These are phyloP conservation scores for Epichloe baconii DNA, from an alignment of 2,329 filamentous ascomycete species.

Conservation along the genomic window DNA sequence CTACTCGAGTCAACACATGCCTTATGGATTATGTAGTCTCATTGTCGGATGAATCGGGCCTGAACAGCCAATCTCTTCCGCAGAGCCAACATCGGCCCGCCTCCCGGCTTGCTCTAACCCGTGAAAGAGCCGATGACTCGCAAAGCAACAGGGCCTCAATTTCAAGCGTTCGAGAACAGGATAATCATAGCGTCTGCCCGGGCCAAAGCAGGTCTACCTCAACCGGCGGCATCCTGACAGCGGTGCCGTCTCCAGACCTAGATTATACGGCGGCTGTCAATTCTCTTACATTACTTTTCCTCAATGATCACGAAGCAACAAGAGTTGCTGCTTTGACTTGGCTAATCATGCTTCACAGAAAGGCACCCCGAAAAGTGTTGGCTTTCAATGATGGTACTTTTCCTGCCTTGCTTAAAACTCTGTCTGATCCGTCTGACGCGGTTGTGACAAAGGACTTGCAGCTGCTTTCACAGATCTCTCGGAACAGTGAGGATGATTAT, in stretches of 20 bases:
- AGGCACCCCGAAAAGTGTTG: conserved; percentile 83
- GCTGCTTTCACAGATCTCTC: conserved; percentile 86
- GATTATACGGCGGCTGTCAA: conserved; percentile 93
- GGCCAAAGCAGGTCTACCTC: conserved; percentile 33
- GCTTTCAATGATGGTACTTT: conserved; percentile 97
- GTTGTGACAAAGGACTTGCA: conserved; percentile 93
- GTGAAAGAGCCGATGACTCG: conserved; percentile 33
- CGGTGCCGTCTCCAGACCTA: conserved; percentile 49
- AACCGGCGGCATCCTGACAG: conserved; percentile 30
- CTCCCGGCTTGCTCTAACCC: conserved; percentile 30
- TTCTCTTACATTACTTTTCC: conserved; percentile 80
- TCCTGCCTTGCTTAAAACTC: conserved; percentile 84
- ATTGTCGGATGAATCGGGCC: conserved; percentile 55
- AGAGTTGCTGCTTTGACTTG: conserved; percentile 86
- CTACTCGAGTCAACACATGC: conserved; percentile 77
- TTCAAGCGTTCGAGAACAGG: conserved; percentile 40
- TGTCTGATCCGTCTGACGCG: conserved; percentile 88
- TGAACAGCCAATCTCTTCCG: conserved; percentile 13
- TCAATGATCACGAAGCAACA: conserved; percentile 95
- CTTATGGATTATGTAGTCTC: conserved; percentile 92
- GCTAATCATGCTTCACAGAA: conserved; percentile 95
- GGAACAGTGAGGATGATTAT: conserved; percentile 93
- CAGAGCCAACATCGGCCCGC: conserved; percentile 18
- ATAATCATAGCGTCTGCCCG: conserved; percentile 38
- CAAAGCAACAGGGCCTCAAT: conserved; percentile 38